Evolutionary conservation across 768 basidiomycete genomes (phyloP), one percentile per base, ranked within the genome.

Genomic region (Gyrodon lividus): DNA sequence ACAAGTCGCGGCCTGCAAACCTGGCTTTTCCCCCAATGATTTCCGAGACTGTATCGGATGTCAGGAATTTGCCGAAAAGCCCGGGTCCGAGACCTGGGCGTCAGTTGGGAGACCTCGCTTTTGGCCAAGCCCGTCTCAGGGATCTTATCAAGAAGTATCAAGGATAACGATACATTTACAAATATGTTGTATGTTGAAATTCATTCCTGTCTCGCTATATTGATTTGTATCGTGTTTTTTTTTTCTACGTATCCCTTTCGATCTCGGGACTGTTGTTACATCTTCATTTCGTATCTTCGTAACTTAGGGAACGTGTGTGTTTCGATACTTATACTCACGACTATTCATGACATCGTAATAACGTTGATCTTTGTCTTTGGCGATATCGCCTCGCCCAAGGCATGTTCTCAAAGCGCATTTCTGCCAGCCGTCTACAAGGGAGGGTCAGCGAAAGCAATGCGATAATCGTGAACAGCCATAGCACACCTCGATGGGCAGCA

Each of bases 71-170:
- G 10, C 45, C 54, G 30, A 64, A 48, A 49, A 50, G 14, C 8
- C 16, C 54, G 9, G 52, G 46, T 17, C 54, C 34, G 8, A 59
- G 46, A 50, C 17, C 49, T 1, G 35, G 56, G 43, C 49, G 63
- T 33, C 53, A 59, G 16, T 52, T 59, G 31, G 71, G 71, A 2
- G 84, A 87, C 35, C 66, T 86, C 51, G 85, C 81, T 9, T 89
- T 90, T 70, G 89, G 89, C 13, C 84, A 90, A 67, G 87, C 88
- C 13, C 74, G 84, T 53, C 68, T 91, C 58, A 73, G 87, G 50
- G 88, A 90, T 69, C 72, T 91, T 55, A 91, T 91, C 65, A 86
- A 83, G 79, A 87, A 89, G 61, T 92, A 90, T 64, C 89, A 92
- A 69, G 73, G 74, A 28, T 67, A 57, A 33, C 12, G 20, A 31